Percentiles rank a stretch among this genome's conserved stretches.
These are phyloP conservation scores for Jaltomata sinuosa DNA, from an alignment of 257 asterid species.

Conservation along the genomic window DNA sequence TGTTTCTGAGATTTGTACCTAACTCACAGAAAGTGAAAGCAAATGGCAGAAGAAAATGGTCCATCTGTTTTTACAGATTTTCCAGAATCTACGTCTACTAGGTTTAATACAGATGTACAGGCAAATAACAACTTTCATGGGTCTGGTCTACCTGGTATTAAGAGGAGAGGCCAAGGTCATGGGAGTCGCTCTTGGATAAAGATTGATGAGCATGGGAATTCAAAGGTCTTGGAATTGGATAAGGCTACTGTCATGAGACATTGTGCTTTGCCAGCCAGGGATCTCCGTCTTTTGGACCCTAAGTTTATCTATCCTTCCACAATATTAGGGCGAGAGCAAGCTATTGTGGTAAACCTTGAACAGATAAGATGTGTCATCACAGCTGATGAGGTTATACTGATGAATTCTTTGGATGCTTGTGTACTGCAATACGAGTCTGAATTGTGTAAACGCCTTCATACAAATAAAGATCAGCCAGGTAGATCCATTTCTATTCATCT, in stretches of 20 bases:
- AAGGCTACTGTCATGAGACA: slow-evolving; percentile 79
- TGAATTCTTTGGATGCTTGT: slow-evolving; percentile 79
- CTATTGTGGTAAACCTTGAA: slow-evolving; percentile 90
- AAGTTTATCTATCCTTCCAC: slow-evolving; percentile 82
- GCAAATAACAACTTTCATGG: slow-evolving; percentile 24
- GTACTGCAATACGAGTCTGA: slow-evolving; percentile 77
- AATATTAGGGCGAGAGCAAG: slow-evolving; percentile 95
- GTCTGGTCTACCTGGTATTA: slow-evolving; percentile 50
- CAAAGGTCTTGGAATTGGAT: slow-evolving; percentile 75
- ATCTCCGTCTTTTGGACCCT: slow-evolving; percentile 97
- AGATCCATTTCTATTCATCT: slow-evolving; percentile 4
- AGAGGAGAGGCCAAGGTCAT: slow-evolving; percentile 83
- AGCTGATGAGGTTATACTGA: slow-evolving; percentile 91
- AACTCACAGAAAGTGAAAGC: slow-evolving; percentile 11
- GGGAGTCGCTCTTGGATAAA: slow-evolving; percentile 92
- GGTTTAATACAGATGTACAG: slow-evolving; percentile 23
- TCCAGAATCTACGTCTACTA: slow-evolving; percentile 21
- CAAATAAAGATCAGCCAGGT: slow-evolving; percentile 75
- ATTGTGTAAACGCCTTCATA: slow-evolving; percentile 84
- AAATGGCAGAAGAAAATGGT: slow-evolving; percentile 52
- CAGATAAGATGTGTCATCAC: slow-evolving; percentile 95
- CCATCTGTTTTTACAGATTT: slow-evolving; percentile 19
- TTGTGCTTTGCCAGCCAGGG: slow-evolving; percentile 94
- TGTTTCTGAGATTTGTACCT: background rate
- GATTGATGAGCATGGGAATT: slow-evolving; percentile 70